Percentiles rank a stretch among this genome's conserved stretches.
Conservation (phyloP, 805 yeast genomes). For the Kluyveromyces dobzhanskii region DNA sequence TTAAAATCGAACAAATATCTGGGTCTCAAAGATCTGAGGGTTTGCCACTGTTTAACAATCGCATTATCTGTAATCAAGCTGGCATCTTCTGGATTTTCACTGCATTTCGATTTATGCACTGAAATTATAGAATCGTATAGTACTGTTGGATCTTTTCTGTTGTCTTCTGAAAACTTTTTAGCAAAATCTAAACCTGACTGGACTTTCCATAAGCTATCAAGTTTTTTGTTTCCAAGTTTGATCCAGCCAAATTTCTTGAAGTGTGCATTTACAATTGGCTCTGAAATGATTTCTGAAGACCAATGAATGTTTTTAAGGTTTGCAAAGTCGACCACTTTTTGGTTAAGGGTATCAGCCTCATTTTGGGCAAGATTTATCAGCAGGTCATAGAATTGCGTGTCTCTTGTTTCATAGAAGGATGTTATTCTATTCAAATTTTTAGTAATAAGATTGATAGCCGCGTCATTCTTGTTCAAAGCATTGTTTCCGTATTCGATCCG, state of each 20-base stretch:
- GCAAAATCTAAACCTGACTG: slow-evolving; percentile 33
- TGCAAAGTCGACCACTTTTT: not conserved
- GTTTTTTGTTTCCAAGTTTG: slow-evolving; percentile 25
- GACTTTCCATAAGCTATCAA: slow-evolving; percentile 31
- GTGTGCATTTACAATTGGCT: slow-evolving; percentile 9
- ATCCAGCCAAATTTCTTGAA: slow-evolving; percentile 27
- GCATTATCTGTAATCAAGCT: slow-evolving; percentile 10
- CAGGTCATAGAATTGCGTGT: not conserved
- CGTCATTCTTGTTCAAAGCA: not conserved
- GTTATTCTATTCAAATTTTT: slow-evolving; percentile 1
- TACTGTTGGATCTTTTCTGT: slow-evolving; percentile 17
- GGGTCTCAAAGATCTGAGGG: slow-evolving; percentile 34
- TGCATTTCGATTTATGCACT: slow-evolving; percentile 4
- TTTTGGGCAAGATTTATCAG: not conserved
- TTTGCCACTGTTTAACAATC: slow-evolving; percentile 34
- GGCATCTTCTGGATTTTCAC: slow-evolving; percentile 6
- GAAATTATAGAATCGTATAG: slow-evolving; percentile 12
- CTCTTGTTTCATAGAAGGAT: slow-evolving; percentile 1
- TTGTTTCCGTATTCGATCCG: not conserved
- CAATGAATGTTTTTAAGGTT: not conserved
- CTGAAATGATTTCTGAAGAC: not conserved
- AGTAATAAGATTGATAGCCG: not conserved
- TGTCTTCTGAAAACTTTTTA: slow-evolving; percentile 7
- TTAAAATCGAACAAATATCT: slow-evolving; percentile 31
- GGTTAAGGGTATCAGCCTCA: not conserved